A percentile compares a stretch with the other conserved stretches of the same genome.
These are phyloP conservation scores for Pythium pyrilobum DNA, from an alignment of 352 stramenopile species.

Conservation along the genomic window DNA sequence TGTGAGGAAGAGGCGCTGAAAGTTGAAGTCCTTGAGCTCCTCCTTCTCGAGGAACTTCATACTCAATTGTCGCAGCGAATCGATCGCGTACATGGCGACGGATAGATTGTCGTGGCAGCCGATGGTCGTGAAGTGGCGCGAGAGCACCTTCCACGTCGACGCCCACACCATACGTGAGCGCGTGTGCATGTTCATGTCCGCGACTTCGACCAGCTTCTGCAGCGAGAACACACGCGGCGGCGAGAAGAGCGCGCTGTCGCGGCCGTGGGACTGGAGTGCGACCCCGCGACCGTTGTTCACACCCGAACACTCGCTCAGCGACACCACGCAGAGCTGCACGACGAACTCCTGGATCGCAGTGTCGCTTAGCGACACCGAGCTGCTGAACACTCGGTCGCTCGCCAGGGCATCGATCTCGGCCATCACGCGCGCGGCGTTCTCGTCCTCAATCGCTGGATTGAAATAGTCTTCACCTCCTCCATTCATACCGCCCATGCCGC, in stretches of 20 bases:
- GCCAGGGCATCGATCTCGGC: slow-evolving; percentile 80
- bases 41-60: slow-evolving; percentile 99
- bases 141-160: slow-evolving; percentile 97
- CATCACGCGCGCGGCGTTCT: slow-evolving; percentile 80
- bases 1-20: slow-evolving; percentile 97
- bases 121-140: slow-evolving; percentile 96
- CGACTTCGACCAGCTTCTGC: slow-evolving; percentile 99
- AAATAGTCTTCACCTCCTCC: slow-evolving; percentile 47
- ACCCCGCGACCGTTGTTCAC: slow-evolving; percentile 36
- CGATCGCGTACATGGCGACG: slow-evolving; percentile 98
- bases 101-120: slow-evolving; percentile 95
- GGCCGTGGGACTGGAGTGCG: slow-evolving; percentile 14
- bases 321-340: slow-evolving; percentile 86
- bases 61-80: slow-evolving; percentile 98
- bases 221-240: slow-evolving; percentile 97
- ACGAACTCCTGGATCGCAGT: slow-evolving; percentile 88
- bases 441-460: slow-evolving; percentile 73
- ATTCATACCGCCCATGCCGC: slow-evolving; percentile 21
- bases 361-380: slow-evolving; percentile 74
- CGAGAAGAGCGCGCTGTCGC: slow-evolving; percentile 26
- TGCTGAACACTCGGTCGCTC: slow-evolving; percentile 91
- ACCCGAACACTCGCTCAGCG: slow-evolving; percentile 84
- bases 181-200: slow-evolving; percentile 99
- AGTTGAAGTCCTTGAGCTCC: slow-evolving; percentile 98
- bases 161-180: slow-evolving; percentile 96